A percentile compares a stretch with the other conserved stretches of the same genome.
These are phyloP conservation scores for Hypomontagnella monticulosa DNA, from an alignment of 495 filamentous ascomycete species.

Conservation along the genomic window DNA sequence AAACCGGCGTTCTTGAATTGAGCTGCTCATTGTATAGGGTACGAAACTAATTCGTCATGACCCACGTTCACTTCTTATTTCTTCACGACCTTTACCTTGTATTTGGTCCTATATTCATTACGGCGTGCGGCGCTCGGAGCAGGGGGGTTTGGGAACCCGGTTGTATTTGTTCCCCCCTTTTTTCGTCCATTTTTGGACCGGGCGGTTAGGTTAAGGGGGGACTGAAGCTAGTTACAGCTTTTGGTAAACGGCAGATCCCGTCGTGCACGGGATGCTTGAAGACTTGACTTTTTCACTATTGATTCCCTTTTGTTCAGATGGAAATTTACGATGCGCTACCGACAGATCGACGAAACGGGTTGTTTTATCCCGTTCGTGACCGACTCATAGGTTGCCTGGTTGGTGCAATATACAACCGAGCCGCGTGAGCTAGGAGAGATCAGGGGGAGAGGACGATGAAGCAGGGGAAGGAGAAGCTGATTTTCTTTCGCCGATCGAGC, in stretches of 20 bases:
- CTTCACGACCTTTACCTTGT: background rate
- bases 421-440: no score
- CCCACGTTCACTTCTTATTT: slow-evolving; percentile 18
- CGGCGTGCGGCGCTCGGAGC: slow-evolving; percentile 30
- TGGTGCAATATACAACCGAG: background rate
- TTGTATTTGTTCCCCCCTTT: background rate
- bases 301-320: no score
- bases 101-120: slow-evolving; percentile 8
- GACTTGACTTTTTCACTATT: no score
- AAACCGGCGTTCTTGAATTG: slow-evolving; percentile 32
- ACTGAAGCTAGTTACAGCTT: no score
- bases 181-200: background rate
- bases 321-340: no score
- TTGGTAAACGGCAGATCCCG: no score
- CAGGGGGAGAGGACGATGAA: background rate
- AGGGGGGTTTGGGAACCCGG: background rate
- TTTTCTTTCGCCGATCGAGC: slow-evolving; percentile 9
- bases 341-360: no score
- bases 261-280: no score
- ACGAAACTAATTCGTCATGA: slow-evolving; percentile 29
- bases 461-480: background rate
- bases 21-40: slow-evolving; percentile 38
- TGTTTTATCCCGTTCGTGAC: no score
- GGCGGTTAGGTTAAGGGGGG: no score
- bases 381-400: background rate